Evolutionary conservation across 495 filamentous ascomycete species (phyloP).

Genomic region (Penicillium chermesinum): DNA sequence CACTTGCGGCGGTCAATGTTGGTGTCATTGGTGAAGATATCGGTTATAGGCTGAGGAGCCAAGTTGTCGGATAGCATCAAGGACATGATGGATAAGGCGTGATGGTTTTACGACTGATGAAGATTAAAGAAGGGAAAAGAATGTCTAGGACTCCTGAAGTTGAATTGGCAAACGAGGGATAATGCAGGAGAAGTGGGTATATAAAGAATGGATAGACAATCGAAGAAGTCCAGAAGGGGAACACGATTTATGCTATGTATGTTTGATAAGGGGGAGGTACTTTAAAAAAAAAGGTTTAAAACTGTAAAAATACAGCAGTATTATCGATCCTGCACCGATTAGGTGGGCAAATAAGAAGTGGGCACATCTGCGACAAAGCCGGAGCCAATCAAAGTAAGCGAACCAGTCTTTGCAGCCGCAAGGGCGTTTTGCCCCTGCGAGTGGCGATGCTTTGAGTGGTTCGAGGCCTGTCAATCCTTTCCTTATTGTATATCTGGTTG

Average conservation of each 20-base stretch:
- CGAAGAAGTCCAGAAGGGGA: constrained; percentile 29
- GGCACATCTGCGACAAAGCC: constrained; percentile 15
- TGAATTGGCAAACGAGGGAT: constrained; percentile 4
- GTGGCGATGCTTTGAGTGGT: constrained; percentile 20
- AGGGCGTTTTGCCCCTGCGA: constrained; percentile 17
- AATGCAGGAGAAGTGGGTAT: constrained; percentile 1
- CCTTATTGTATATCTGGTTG: no score
- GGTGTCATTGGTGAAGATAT: constrained; percentile 52
- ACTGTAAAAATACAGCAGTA: constrained; percentile 11
- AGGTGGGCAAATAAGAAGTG: constrained; percentile 8
- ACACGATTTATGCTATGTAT: constrained; percentile 12
- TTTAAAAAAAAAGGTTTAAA: constrained; percentile 1
- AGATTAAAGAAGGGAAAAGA: constrained; percentile 1
- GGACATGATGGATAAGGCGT: constrained; percentile 31
- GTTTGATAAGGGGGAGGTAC: constrained; percentile 14
- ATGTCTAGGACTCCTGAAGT: neutral
- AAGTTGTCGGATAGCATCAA: constrained; percentile 40
- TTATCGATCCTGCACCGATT: constrained; percentile 11
- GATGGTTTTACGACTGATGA: constrained; percentile 5
- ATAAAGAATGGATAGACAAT: constrained; percentile 25
- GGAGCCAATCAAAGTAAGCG: constrained; percentile 15
- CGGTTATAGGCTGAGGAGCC: constrained; percentile 40
- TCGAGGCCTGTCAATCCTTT: constrained; percentile 12
- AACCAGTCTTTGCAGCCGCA: constrained; percentile 11
- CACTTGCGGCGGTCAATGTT: constrained; percentile 59